Percentiles rank a stretch among this genome's conserved stretches.
These are phyloP conservation scores for Gilbertella persicaria DNA, from an alignment of 371 early-diverging fungal species.

Conservation along the genomic window DNA sequence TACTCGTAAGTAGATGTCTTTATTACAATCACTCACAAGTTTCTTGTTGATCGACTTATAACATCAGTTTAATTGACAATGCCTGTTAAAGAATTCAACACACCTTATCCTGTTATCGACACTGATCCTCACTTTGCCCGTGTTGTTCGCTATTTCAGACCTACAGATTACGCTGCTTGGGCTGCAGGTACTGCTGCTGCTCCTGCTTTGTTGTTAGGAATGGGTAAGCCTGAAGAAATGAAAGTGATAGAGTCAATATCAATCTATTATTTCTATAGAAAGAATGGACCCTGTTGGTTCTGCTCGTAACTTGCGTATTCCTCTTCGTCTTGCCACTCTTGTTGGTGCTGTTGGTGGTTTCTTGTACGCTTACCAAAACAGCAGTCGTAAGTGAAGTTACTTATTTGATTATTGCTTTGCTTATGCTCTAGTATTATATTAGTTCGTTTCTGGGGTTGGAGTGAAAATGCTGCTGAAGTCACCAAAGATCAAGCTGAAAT, in stretches of 20 bases:
- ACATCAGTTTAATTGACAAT: constrained; percentile 24
- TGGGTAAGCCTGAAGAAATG: constrained; percentile 59
- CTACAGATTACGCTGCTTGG: constrained; percentile 76
- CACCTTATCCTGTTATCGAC: constrained; percentile 69
- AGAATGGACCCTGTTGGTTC: constrained; percentile 49
- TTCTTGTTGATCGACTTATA: background rate
- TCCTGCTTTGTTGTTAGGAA: constrained; percentile 71
- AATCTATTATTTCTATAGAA: constrained; percentile 23
- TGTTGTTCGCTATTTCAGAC: constrained; percentile 89
- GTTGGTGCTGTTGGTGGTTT: constrained; percentile 71
- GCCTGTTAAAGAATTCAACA: constrained; percentile 54
- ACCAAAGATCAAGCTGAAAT: constrained; percentile 71
- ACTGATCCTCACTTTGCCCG: constrained; percentile 80
- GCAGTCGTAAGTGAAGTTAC: constrained; percentile 74
- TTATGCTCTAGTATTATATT: constrained; percentile 4
- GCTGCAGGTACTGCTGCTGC: constrained; percentile 72
- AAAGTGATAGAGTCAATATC: background rate
- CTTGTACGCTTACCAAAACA: constrained; percentile 67
- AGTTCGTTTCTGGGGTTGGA: constrained; percentile 95
- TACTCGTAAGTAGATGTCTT: constrained; percentile 13
- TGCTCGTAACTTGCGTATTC: constrained; percentile 50
- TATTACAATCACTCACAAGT: background rate
- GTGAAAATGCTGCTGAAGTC: constrained; percentile 85
- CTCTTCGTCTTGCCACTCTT: constrained; percentile 52
- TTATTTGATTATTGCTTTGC: too few species aligned